Evolutionary conservation across 345 rosid species (phyloP), one percentile per base, ranked within the genome.

Genomic region (Gynandropsis gynandra): DNA sequence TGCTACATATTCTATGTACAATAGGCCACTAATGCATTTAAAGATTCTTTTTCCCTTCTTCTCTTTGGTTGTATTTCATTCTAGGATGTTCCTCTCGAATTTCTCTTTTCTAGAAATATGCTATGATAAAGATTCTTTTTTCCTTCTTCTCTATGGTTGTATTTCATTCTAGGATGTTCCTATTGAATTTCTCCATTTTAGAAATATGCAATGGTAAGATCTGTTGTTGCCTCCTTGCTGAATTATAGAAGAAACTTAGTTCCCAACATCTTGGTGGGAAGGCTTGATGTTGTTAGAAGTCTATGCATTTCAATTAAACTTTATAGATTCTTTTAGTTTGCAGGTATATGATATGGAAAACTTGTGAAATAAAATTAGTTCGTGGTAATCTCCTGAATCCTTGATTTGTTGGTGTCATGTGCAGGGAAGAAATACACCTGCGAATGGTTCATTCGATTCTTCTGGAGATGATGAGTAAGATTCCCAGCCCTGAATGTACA

Each of bases 401-500:
- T 24, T 52, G 46, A 20, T 16, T 47, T 59, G 24, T 17, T 59
- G 54, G 27, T 48, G 16, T 24, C n/a, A n/a, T 59, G 16, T 53
- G 52, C 61, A 66, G 70, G 65, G 70, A 7, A 60, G 59, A 15
- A 59, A 87, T 77, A 80, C 96, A 57, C 83, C 84, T 2, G 80
- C 87, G 37, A 68, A 76, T 72, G 98, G 87, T 49, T 87, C 96
- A 21, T 79, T 90, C 69, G 98, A 84, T 74, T 77, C 74, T 68
- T 84, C 96, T 19, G 96, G 88, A 47, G 95, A 87, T 77, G 98
- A 90, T 64, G 98, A 90, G 98, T 90, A 79, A 78, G 96, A 71
- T 66, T 39, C 37, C 66, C 41, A 37, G 8, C 41, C 42, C 47
- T 42, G 42, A 20, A 54, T 66, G 27, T 52, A 27, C 53, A 24